Percentiles rank a stretch among this genome's conserved stretches.
phyloP scores from a whole-genome alignment of 163 green algal genomes.

The Volvox carteri region DNA sequence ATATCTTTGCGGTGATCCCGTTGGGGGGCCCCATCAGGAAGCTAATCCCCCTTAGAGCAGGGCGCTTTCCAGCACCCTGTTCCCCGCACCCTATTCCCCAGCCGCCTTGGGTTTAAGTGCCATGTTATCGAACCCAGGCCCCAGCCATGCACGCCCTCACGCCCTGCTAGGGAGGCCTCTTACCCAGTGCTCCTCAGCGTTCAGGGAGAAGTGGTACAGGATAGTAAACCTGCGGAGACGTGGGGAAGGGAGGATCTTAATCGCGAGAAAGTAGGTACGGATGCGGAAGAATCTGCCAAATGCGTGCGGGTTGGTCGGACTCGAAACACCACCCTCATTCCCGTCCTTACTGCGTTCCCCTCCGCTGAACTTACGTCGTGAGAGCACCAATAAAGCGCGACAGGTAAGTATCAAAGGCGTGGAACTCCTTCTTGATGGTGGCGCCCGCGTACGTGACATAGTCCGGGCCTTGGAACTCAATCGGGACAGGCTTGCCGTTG shows the following conservation, averaged over 20 bases:
- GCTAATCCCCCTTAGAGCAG: too few relatives aligned
- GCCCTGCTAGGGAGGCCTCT: too few relatives aligned
- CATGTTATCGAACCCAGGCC: too few relatives aligned
- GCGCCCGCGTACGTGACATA: constrained; percentile 66
- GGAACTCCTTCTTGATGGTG: constrained; percentile 58
- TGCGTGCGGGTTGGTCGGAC: too few relatives aligned
- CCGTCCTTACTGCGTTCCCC: neutral
- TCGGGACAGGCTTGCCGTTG: constrained; percentile 61
- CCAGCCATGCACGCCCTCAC: too few relatives aligned
- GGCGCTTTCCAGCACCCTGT: too few relatives aligned
- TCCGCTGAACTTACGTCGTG: constrained; percentile 41
- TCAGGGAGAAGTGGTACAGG: constrained; percentile 65
- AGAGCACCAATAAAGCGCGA: constrained; percentile 52
- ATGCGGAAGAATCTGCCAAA: neutral
- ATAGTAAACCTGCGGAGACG: constrained; percentile 65
- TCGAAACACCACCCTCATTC: neutral
- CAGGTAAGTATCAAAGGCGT: constrained; percentile 55
- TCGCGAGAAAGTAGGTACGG: neutral
- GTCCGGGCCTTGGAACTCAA: constrained; percentile 60
- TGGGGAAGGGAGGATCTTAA: neutral
- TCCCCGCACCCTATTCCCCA: too few relatives aligned
- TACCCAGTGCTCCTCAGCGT: constrained; percentile 70
- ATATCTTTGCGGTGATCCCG: too few relatives aligned
- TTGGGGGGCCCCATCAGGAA: too few relatives aligned
- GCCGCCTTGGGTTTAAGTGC: too few relatives aligned